These are phyloP conservation scores for Codiaeum variegatum DNA, from an alignment of 441 rosid species.

Conservation along the genomic window DNA sequence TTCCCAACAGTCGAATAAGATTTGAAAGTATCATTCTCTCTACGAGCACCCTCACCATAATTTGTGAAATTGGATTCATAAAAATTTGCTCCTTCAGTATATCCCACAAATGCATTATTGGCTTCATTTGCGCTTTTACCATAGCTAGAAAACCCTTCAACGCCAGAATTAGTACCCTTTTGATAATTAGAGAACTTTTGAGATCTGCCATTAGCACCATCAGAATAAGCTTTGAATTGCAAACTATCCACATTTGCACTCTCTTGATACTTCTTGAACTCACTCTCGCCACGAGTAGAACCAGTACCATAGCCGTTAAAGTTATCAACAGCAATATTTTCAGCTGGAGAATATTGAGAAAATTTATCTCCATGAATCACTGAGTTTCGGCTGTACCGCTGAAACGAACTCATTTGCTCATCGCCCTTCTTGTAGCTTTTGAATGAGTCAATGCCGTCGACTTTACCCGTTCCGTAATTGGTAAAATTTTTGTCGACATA, in stretches of 20 bases:
- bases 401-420: constrained; percentile 52
- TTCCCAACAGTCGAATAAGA: constrained; percentile 58
- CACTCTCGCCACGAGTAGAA: constrained; percentile 61
- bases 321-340: constrained; percentile 66
- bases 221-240: constrained; percentile 51
- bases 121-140: constrained; percentile 61
- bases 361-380: constrained; percentile 51
- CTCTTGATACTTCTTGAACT: constrained; percentile 49
- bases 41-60: constrained; percentile 63
- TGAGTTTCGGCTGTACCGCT: constrained; percentile 59
- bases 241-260: constrained; percentile 49
- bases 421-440: constrained; percentile 53
- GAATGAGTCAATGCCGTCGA: constrained; percentile 51
- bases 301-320: constrained; percentile 65
- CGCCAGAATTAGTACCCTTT: constrained; percentile 48
- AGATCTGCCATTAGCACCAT: constrained; percentile 40
- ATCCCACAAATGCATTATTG: constrained; percentile 48
- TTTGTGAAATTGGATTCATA: constrained; percentile 57
- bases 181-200: constrained; percentile 52
- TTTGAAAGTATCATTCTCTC: constrained; percentile 55
- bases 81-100: constrained; percentile 50
- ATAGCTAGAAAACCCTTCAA: constrained; percentile 50
- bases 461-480: constrained; percentile 49
- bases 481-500: constrained; percentile 63
- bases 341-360: constrained; percentile 35